A percentile compares a stretch with the other conserved stretches of the same genome.
phyloP scores from a whole-genome alignment of 1,284 basidiomycete genomes.

The Leccinum ponderosum region DNA sequence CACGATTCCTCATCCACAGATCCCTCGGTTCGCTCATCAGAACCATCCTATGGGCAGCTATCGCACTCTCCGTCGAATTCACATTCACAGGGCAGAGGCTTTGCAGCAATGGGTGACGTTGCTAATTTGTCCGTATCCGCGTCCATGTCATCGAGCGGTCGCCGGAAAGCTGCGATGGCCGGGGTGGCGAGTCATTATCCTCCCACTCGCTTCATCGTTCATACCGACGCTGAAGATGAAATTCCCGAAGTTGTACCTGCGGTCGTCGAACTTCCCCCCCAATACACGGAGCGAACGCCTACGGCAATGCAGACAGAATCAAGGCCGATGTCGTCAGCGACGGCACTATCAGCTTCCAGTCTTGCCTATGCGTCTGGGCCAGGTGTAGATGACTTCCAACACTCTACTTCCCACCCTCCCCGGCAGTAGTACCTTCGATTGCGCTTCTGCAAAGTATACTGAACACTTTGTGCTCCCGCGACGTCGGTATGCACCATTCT shows the following conservation, averaged over 20 bases:
- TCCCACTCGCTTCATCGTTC: constrained; percentile 61
- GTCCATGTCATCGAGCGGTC: constrained; percentile 40
- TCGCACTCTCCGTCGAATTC: constrained; percentile 25
- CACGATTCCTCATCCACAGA: constrained; percentile 6
- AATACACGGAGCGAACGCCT: constrained; percentile 55
- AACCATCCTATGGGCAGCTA: constrained; percentile 27
- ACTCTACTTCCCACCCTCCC: background rate
- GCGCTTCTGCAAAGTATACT: background rate
- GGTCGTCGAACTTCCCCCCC: constrained; percentile 73
- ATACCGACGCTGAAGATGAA: constrained; percentile 67
- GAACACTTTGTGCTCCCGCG: background rate
- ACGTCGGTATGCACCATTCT: background rate
- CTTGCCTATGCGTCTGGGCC: constrained; percentile 17
- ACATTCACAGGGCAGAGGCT: constrained; percentile 22
- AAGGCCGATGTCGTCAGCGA: constrained; percentile 15
- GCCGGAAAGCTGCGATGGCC: constrained; percentile 54
- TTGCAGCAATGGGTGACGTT: constrained; percentile 21
- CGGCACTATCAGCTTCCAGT: constrained; percentile 5
- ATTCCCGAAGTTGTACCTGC: constrained; percentile 49
- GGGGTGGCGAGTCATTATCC: constrained; percentile 41
- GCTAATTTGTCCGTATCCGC: constrained; percentile 17
- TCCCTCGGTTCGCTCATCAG: constrained; percentile 12
- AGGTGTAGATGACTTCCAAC: constrained; percentile 1
- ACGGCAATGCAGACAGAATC: constrained; percentile 3
- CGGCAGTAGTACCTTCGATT: background rate